Percentiles rank a stretch among this genome's conserved stretches.
Evolutionary conservation across 1,139 yeast genomes (phyloP).

Genomic region (Zygosaccharomyces sapae): DNA sequence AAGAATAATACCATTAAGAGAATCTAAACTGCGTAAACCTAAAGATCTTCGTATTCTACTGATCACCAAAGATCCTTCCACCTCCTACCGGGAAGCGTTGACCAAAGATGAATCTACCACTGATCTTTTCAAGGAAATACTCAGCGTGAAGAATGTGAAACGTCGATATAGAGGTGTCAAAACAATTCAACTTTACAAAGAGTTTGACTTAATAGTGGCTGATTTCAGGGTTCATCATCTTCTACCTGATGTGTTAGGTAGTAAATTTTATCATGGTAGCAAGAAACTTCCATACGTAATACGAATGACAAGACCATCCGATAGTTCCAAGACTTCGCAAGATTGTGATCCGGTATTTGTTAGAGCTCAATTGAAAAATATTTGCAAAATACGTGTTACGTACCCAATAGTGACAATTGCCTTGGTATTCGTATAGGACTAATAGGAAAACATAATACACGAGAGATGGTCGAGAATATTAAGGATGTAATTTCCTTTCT

Average conservation of each 20-base stretch:
- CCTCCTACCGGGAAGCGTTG: slow-evolving; percentile 45
- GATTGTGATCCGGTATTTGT: slow-evolving; percentile 54
- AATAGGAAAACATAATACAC: slow-evolving; percentile 41
- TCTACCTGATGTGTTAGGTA: slow-evolving; percentile 53
- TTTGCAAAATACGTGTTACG: slow-evolving; percentile 57
- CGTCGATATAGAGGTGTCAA: slow-evolving; percentile 45
- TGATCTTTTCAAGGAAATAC: slow-evolving; percentile 54
- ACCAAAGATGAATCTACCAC: slow-evolving; percentile 50
- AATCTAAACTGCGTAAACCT: slow-evolving; percentile 44
- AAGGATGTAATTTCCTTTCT: slow-evolving; percentile 52
- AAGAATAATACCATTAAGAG: slow-evolving; percentile 58
- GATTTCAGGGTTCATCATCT: slow-evolving; percentile 62
- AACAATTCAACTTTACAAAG: slow-evolving; percentile 48
- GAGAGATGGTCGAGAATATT: slow-evolving; percentile 50
- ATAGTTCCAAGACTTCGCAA: slow-evolving; percentile 26
- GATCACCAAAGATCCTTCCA: slow-evolving; percentile 66
- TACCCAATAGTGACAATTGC: slow-evolving; percentile 53
- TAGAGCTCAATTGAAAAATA: slow-evolving; percentile 55
- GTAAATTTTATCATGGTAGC: slow-evolving; percentile 54
- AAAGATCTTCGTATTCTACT: slow-evolving; percentile 51
- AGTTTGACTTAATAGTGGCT: slow-evolving; percentile 60
- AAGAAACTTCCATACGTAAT: slow-evolving; percentile 60
- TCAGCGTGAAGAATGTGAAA: slow-evolving; percentile 54
- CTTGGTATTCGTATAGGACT: slow-evolving; percentile 48
- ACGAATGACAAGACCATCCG: slow-evolving; percentile 55